These are phyloP conservation scores for Candida ulmi DNA, from an alignment of 805 yeast genomes.

Conservation along the genomic window DNA sequence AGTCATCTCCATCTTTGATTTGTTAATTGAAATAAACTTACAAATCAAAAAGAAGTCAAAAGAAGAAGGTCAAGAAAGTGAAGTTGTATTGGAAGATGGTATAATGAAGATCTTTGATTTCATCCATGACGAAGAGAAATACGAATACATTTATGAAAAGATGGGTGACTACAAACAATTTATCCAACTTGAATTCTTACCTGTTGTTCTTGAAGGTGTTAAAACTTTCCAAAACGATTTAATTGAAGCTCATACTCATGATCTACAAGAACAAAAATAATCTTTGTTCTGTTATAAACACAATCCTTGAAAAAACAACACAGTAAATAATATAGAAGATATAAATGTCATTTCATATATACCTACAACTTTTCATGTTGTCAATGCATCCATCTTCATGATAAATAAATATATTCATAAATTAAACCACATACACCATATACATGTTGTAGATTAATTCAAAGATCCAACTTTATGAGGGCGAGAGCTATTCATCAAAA, in stretches of 20 bases:
- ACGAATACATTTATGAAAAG: constrained; percentile 48
- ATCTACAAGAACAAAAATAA: constrained; percentile 49
- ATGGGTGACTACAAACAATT: constrained; percentile 30
- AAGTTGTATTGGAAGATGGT: constrained; percentile 31
- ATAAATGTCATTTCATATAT: too few species aligned
- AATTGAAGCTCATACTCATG: constrained; percentile 54
- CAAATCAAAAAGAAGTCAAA: constrained; percentile 30
- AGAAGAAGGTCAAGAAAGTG: constrained; percentile 18
- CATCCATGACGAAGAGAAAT: constrained; percentile 71
- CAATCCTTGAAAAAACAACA: constrained; percentile 8
- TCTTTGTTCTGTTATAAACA: too few species aligned
- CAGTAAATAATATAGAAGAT: neutral
- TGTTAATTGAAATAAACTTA: constrained; percentile 46
- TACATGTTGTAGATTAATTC: too few species aligned
- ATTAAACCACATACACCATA: too few species aligned
- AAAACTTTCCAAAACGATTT: constrained; percentile 58
- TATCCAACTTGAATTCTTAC: constrained; percentile 45
- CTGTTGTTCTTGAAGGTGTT: constrained; percentile 43
- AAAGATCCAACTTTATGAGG: too few species aligned
- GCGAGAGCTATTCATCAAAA: constrained; percentile 37
- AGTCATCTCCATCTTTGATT: constrained; percentile 69
- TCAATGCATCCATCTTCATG: too few species aligned
- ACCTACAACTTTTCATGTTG: too few species aligned
- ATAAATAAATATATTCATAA: too few species aligned
- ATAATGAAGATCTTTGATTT: constrained; percentile 56